A percentile compares a stretch with the other conserved stretches of the same genome.
phyloP scores from a whole-genome alignment of 148 eudicot genomes.

The Pouteria glomerata region DNA sequence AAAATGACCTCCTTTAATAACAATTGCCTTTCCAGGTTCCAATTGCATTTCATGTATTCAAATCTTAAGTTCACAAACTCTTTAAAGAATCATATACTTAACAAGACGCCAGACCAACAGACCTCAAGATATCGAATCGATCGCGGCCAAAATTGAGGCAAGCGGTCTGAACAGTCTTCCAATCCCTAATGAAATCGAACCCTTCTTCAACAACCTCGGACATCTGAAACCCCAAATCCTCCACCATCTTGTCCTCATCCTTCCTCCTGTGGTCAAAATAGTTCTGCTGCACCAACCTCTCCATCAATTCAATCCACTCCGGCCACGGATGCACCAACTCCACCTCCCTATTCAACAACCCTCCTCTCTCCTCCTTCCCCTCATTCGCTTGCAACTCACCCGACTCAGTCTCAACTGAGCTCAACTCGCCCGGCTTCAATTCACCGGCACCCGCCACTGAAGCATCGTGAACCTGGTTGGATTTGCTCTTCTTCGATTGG shows the following conservation, averaged over 20 bases:
- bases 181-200: conserved; percentile 73
- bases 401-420: neutral
- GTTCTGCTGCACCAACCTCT: conserved; percentile 82
- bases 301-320: conserved; percentile 88
- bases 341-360: conserved; percentile 31
- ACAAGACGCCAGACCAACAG: neutral
- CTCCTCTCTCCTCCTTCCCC: conserved; percentile 14
- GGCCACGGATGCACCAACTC: conserved; percentile 89
- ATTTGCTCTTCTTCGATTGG: conserved; percentile 47
- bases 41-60: neutral
- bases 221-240: conserved; percentile 46
- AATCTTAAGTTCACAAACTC: neutral
- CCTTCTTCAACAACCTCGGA: conserved; percentile 35
- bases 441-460: conserved; percentile 13
- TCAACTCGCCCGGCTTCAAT: neutral
- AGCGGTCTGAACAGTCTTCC: conserved; percentile 74
- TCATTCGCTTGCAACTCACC: neutral
- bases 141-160: conserved; percentile 69
- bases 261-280: conserved; percentile 72
- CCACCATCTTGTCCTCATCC: conserved; percentile 71
- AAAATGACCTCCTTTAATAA: neutral
- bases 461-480: neutral
- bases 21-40: neutral
- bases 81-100: neutral
- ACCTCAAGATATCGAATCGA: conserved; percentile 90